A percentile compares a stretch with the other conserved stretches of the same genome.
These are phyloP conservation scores for Flaveria ramosissima DNA, from an alignment of 129 eudicot genomes.

Conservation along the genomic window DNA sequence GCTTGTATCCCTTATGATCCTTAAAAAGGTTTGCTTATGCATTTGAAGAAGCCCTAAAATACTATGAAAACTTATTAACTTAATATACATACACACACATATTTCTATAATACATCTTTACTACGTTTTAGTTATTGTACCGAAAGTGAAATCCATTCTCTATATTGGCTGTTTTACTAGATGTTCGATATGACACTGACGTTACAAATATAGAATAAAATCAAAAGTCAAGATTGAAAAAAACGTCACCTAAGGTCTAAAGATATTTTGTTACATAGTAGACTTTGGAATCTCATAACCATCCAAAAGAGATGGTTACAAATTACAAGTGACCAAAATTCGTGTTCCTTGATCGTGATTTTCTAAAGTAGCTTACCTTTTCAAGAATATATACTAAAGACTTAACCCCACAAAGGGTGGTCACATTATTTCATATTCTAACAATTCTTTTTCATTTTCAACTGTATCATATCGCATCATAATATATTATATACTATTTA, in stretches of 20 bases:
- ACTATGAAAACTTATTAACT: not conserved
- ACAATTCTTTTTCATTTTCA: not conserved
- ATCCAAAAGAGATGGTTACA: constrained; percentile 42
- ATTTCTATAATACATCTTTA: not conserved
- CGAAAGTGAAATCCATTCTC: constrained; percentile 30
- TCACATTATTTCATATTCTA: constrained; percentile 25
- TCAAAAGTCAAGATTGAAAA: not conserved
- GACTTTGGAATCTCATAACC: constrained; percentile 33
- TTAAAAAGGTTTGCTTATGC: not conserved
- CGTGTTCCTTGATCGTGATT: constrained; percentile 25
- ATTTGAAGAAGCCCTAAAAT: not conserved
- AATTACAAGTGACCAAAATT: constrained; percentile 33
- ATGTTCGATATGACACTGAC: constrained; percentile 21
- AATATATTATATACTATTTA: not conserved
- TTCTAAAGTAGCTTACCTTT: constrained; percentile 30
- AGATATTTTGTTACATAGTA: constrained; percentile 24
- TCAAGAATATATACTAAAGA: constrained; percentile 37
- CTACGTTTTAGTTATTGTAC: not conserved
- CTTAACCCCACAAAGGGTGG: constrained; percentile 30
- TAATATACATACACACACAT: no score
- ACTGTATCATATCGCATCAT: constrained; percentile 15
- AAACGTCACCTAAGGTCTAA: not conserved
- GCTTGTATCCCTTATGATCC: not conserved
- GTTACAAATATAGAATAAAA: constrained; percentile 23
- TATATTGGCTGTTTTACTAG: constrained; percentile 9